Conservation (phyloP, 768 basidiomycete species). For the Termitomyces sp. region DNA sequence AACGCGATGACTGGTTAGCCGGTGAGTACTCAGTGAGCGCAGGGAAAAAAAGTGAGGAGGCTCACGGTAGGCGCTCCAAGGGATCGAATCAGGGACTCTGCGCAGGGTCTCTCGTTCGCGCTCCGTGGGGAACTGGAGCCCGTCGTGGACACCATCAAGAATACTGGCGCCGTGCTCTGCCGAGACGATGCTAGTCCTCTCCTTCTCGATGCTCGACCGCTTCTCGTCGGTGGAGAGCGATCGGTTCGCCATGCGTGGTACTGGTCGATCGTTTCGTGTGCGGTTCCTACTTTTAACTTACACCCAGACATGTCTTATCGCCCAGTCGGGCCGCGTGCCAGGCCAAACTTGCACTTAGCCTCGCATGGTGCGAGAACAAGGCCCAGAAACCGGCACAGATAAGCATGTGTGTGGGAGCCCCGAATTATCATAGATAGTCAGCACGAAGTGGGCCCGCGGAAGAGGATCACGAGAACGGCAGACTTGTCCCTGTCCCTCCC, state of each 20-base stretch:
- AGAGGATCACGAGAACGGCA: not conserved
- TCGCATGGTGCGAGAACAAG: not conserved
- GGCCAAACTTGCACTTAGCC: not conserved
- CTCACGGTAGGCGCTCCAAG: conserved; percentile 54
- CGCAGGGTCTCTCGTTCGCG: conserved; percentile 39
- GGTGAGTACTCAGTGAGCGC: not conserved
- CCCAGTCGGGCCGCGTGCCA: not conserved
- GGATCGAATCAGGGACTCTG: conserved; percentile 54
- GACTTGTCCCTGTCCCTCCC: not conserved
- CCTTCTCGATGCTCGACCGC: not conserved
- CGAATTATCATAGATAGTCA: not conserved
- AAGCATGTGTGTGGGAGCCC: not conserved
- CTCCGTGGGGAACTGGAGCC: conserved; percentile 58
- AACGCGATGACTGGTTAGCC: conserved; percentile 49
- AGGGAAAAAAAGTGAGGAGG: not conserved
- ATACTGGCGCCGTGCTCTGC: not conserved
- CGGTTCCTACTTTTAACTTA: not conserved
- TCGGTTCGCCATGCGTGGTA: not conserved
- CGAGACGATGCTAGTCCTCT: not conserved
- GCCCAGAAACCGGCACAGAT: not conserved
- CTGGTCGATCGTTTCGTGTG: not conserved
- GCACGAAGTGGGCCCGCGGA: not conserved
- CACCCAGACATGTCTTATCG: not conserved
- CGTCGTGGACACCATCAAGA: conserved; percentile 31
- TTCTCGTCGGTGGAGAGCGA: not conserved